Percentiles rank a stretch among this genome's conserved stretches.
phyloP scores from a whole-genome alignment of 805 yeast genomes.

The Pichia nanzhaoensis region DNA sequence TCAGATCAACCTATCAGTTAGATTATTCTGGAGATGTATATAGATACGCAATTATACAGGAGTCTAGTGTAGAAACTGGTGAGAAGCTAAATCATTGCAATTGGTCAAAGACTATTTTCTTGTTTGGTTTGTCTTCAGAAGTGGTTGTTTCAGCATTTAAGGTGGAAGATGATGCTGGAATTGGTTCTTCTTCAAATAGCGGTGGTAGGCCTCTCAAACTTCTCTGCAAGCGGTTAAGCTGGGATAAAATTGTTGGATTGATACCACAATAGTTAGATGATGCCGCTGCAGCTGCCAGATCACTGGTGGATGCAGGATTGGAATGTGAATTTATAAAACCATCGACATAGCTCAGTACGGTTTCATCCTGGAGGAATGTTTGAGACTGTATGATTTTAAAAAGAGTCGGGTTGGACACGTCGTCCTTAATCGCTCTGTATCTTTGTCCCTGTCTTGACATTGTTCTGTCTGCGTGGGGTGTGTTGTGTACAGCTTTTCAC shows the following conservation, averaged over 20 bases:
- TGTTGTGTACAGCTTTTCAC: background rate
- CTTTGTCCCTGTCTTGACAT: slow-evolving; percentile 11
- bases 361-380: slow-evolving; percentile 14
- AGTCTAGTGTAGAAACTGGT: too few relatives aligned
- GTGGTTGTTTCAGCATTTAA: background rate
- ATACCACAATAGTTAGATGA: slow-evolving; percentile 20
- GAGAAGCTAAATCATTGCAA: too few relatives aligned
- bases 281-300: background rate
- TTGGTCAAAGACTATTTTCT: slow-evolving; percentile 21
- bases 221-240: slow-evolving; percentile 32
- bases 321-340: slow-evolving; percentile 10
- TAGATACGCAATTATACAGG: too few relatives aligned
- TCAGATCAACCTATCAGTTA: too few relatives aligned
- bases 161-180: background rate
- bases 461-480: background rate
- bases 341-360: slow-evolving; percentile 11
- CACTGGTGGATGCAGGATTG: background rate
- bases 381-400: slow-evolving; percentile 13
- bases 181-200: slow-evolving; percentile 22
- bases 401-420: slow-evolving; percentile 11
- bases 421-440: slow-evolving; percentile 14
- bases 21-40: too few relatives aligned
- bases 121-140: slow-evolving; percentile 12
- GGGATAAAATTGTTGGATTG: slow-evolving; percentile 26
- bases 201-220: slow-evolving; percentile 34